Conservation (phyloP, 2,329 filamentous ascomycete species). For the Sordariomycetes sp. region DNA sequence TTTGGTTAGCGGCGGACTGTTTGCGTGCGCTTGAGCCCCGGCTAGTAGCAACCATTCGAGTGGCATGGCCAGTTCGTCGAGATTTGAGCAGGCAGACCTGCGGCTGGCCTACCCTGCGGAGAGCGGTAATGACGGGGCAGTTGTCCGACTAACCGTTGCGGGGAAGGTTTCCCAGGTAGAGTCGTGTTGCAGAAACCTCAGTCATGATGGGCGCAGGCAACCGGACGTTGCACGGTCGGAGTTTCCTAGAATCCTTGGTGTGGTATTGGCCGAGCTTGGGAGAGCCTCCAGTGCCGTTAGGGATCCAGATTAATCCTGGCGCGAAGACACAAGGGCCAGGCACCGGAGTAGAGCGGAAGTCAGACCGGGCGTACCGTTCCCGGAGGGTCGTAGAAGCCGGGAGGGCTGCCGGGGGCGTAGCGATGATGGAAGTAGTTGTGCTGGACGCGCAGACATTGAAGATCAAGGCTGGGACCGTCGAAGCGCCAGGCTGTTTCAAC, state of each 20-base stretch:
- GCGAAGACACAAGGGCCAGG: background rate
- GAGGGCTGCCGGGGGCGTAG: no score
- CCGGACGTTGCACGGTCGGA: background rate
- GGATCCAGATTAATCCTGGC: background rate
- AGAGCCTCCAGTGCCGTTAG: background rate
- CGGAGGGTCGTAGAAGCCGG: no score
- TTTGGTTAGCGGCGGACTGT: background rate
- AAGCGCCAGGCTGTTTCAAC: background rate
- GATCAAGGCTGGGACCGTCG: no score
- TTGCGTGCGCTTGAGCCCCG: background rate
- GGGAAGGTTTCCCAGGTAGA: slow-evolving; percentile 96
- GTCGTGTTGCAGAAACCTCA: slow-evolving; percentile 86
- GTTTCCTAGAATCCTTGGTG: background rate
- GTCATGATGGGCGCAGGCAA: slow-evolving; percentile 42
- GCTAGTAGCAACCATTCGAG: background rate
- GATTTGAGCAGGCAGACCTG: background rate
- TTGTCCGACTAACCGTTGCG: slow-evolving; percentile 62
- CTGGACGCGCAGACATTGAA: no score
- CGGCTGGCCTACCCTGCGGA: background rate
- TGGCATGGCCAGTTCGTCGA: slow-evolving; percentile 5
- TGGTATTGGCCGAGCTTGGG: background rate
- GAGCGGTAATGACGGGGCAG: background rate
- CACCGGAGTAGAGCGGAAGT: background rate
- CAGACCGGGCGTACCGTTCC: background rate
- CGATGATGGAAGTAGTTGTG: no score